A percentile compares a stretch with the other conserved stretches of the same genome.
These are phyloP conservation scores for Crithidia acanthocephali DNA, from an alignment of 208 protist species.

Conservation along the genomic window DNA sequence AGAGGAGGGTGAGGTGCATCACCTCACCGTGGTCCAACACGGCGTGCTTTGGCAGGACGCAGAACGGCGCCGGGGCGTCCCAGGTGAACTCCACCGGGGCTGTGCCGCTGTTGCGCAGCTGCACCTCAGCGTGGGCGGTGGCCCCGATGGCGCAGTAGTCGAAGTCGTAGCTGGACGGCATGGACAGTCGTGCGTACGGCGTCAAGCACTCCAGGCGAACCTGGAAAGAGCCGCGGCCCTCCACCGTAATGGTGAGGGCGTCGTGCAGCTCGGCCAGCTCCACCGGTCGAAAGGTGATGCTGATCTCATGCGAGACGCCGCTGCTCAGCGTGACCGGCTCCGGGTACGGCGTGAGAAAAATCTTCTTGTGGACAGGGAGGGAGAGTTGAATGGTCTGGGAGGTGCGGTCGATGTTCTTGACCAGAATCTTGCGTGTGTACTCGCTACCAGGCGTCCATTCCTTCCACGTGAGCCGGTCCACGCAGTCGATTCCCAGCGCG, in stretches of 20 bases:
- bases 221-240: slow-evolving; percentile 77
- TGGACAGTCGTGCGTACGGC: slow-evolving; percentile 65
- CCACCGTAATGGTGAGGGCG: slow-evolving; percentile 75
- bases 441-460: slow-evolving; percentile 86
- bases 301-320: slow-evolving; percentile 81
- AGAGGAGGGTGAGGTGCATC: slow-evolving; percentile 53
- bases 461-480: slow-evolving; percentile 83
- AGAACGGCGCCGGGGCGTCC: slow-evolving; percentile 79
- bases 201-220: slow-evolving; percentile 81
- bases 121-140: slow-evolving; percentile 57
- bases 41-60: slow-evolving; percentile 57
- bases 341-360: slow-evolving; percentile 90
- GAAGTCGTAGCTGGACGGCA: slow-evolving; percentile 86
- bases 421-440: slow-evolving; percentile 83
- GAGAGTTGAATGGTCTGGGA: slow-evolving; percentile 83
- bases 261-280: slow-evolving; percentile 83
- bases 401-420: slow-evolving; percentile 84
- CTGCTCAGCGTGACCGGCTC: slow-evolving; percentile 80
- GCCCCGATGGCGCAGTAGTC: slow-evolving; percentile 76
- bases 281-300: slow-evolving; percentile 75
- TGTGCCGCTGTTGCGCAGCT: slow-evolving; percentile 82
- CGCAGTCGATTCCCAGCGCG: slow-evolving; percentile 87
- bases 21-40: slow-evolving; percentile 52
- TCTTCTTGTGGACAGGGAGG: slow-evolving; percentile 69
- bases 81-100: slow-evolving; percentile 80